Evolutionary conservation across 371 early-diverging fungal genomes (phyloP), one percentile per base, ranked within the genome.

Genomic region (Haplosporangium sp.): DNA sequence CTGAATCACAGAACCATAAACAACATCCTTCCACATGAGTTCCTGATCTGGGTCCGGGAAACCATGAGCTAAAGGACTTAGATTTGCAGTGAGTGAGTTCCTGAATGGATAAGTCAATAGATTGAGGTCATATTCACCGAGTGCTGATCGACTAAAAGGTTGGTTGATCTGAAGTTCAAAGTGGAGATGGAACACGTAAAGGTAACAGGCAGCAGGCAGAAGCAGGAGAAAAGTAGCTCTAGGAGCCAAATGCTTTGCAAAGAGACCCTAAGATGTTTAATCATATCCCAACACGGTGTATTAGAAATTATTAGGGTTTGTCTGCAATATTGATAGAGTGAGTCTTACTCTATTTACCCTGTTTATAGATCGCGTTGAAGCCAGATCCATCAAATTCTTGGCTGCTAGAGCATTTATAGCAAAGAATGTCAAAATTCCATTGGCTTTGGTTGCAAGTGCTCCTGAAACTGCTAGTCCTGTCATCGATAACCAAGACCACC

Each of bases 401-500:
- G 17, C 20, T 7, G 66, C 42, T 1, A 61, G 4, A 9, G 61
- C 5, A 13, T 39, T 50, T 7, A 66, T 15, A 6, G 35, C 45
- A 9, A 44, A 4, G n/a, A 45, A 53, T 3, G 53, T 55, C 15
- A 61, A 17, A 1, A 61, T 35, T 4, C 72, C 72, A 7, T 37
- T n/a, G 10, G 61, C 15, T 45, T 72, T 72, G 4, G 62, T 61
- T 10, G 66, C 52, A 27, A 61, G 44, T 48, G 72, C 61, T 44
- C 55, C 65, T 4, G 61, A 35, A n/a, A 61, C 40, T 3, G 62
- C 40, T 9, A 72, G 10, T 9, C 72, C 72, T 13, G 66, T 37
- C 7, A 55, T 7, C 9, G 66, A 3, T 11, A 72, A 37, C 62
- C 66, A 72, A 3, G 35, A 5, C 72, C 72, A 72, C 72, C 72